phyloP scores from a whole-genome alignment of 2,329 filamentous ascomycete genomes.

The Paracoccidioides lutzii region DNA sequence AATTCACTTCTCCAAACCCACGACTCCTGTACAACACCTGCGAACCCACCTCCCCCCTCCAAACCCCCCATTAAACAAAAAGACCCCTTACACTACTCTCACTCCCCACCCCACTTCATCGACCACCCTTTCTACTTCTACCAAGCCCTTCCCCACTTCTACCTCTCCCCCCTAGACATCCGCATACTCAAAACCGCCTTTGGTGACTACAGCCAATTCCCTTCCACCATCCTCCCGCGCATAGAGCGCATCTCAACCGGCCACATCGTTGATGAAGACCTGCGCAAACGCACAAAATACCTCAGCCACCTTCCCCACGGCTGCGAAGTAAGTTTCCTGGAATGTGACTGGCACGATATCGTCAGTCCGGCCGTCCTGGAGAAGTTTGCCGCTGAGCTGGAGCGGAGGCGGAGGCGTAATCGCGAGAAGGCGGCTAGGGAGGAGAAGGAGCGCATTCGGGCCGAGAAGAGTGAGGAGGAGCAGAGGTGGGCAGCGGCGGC shows the following conservation, averaged over 20 bases:
- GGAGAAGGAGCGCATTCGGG: constrained; percentile 70
- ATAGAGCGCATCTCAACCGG: constrained; percentile 83
- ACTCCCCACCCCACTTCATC: constrained; percentile 26
- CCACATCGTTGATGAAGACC: constrained; percentile 71
- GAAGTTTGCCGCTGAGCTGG: constrained; percentile 63
- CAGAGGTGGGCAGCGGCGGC: constrained; percentile 51
- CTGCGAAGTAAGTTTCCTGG: constrained; percentile 81
- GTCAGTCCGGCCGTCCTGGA: constrained; percentile 63
- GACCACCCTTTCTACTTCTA: constrained; percentile 69
- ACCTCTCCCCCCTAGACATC: constrained; percentile 81
- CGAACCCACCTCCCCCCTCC: constrained; percentile 1
- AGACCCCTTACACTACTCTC: constrained; percentile 17
- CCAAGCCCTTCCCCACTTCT: constrained; percentile 73
- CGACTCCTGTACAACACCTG: not conserved
- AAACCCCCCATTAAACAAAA: constrained; percentile 13
- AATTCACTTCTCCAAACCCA: not conserved
- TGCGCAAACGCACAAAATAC: constrained; percentile 76
- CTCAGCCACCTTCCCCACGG: constrained; percentile 74
- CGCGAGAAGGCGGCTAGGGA: constrained; percentile 73
- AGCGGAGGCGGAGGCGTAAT: constrained; percentile 61
- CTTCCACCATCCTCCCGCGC: constrained; percentile 70
- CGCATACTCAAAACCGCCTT: constrained; percentile 84
- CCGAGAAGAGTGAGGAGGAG: constrained; percentile 66
- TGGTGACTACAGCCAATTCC: constrained; percentile 68
- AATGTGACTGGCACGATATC: constrained; percentile 91